Conservation (phyloP, 2,329 filamentous ascomycete species). For the Corynespora cassiicola region DNA sequence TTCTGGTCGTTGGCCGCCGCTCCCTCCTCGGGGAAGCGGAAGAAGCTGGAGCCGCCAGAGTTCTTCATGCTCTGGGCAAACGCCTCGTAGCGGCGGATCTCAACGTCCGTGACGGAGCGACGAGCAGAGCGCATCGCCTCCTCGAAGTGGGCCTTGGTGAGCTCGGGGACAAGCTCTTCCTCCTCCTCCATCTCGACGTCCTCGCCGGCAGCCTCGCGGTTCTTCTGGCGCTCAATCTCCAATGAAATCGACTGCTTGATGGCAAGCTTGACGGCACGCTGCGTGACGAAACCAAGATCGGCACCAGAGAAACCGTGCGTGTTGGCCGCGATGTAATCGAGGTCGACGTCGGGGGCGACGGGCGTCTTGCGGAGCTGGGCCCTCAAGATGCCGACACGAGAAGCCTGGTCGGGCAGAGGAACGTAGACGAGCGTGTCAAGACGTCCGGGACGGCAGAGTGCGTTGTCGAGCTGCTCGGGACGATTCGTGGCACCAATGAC, state of each 20-base stretch:
- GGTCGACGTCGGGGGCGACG: conserved; percentile 83
- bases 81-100: conserved; percentile 97
- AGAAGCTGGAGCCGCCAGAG: conserved; percentile 91
- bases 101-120: conserved; percentile 92
- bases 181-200: conserved; percentile 75
- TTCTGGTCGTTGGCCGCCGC: conserved; percentile 54
- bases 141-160: conserved; percentile 97
- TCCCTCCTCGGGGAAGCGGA: conserved; percentile 81
- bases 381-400: conserved; percentile 87
- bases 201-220: conserved; percentile 78
- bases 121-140: conserved; percentile 97
- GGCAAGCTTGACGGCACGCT: conserved; percentile 98
- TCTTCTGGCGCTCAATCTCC: conserved; percentile 90
- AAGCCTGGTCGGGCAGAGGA: conserved; percentile 89
- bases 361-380: conserved; percentile 99
- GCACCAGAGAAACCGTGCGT: conserved; percentile 99
- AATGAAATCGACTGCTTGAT: conserved; percentile 94
- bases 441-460: conserved; percentile 97
- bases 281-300: conserved; percentile 98
- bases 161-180: conserved; percentile 93
- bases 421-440: conserved; percentile 99
- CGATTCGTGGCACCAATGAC: conserved; percentile 99
- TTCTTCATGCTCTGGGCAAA: conserved; percentile 99
- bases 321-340: conserved; percentile 91
- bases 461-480: conserved; percentile 97